Conservation (phyloP, 768 basidiomycete species). For the Auricularia auricula-judae region DNA sequence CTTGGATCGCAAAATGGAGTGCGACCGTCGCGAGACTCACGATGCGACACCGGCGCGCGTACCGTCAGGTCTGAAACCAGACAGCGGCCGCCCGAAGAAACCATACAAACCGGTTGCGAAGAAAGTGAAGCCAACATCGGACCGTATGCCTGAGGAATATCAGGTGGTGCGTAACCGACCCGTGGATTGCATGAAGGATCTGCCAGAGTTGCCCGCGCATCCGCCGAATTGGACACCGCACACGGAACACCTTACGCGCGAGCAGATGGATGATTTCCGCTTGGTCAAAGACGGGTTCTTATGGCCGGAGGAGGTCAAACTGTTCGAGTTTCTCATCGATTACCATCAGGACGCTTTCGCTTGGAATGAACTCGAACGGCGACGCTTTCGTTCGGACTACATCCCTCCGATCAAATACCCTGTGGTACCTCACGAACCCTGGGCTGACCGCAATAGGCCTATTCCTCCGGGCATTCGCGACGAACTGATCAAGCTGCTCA, state of each 20-base stretch:
- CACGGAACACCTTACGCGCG: constrained; percentile 11
- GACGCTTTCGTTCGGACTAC: constrained; percentile 14
- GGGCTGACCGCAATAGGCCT: constrained; percentile 21
- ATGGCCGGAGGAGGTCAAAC: constrained; percentile 19
- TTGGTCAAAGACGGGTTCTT: constrained; percentile 19
- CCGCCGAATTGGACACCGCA: constrained; percentile 23
- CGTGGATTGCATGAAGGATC: constrained; percentile 16
- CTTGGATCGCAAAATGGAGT: neutral
- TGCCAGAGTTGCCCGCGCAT: constrained; percentile 16
- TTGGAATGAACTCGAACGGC: constrained; percentile 9
- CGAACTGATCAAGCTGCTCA: constrained; percentile 22
- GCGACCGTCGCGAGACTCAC: neutral
- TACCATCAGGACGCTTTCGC: constrained; percentile 7
- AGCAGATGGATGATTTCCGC: constrained; percentile 13
- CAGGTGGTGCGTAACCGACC: constrained; percentile 16
- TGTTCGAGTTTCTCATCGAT: constrained; percentile 12
- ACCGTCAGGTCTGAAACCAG: neutral
- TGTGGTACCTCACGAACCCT: constrained; percentile 26
- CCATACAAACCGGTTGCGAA: constrained; percentile 21
- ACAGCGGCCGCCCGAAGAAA: neutral
- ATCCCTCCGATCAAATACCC: constrained; percentile 24
- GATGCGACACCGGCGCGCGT: neutral
- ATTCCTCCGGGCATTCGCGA: constrained; percentile 21
- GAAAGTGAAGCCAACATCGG: constrained; percentile 17
- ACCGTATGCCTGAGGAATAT: constrained; percentile 15